A percentile compares a stretch with the other conserved stretches of the same genome.
Evolutionary conservation across 768 basidiomycete genomes (phyloP).

Genomic region (Boletus bicolor): DNA sequence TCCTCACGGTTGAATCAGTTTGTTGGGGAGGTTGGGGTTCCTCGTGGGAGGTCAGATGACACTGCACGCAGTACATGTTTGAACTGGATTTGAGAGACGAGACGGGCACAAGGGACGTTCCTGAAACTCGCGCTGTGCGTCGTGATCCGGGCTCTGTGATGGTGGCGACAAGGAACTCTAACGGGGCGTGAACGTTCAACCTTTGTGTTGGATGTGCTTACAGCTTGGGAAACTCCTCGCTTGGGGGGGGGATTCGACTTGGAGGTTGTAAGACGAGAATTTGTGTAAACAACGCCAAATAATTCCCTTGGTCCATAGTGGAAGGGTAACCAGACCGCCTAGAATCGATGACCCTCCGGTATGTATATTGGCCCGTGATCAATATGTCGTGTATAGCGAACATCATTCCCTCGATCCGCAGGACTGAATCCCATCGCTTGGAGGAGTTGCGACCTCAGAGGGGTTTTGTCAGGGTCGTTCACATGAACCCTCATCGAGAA

Average conservation of each 20-base stretch:
- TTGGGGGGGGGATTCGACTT: not conserved
- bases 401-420: not conserved
- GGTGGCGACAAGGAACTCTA: not conserved
- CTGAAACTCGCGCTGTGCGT: constrained; percentile 10
- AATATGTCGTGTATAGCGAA: not conserved
- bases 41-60: constrained; percentile 16
- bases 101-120: not conserved
- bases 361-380: not conserved
- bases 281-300: constrained; percentile 11
- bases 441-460: not conserved
- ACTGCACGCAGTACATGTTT: not conserved
- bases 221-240: not conserved
- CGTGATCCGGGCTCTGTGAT: constrained; percentile 8
- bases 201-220: not conserved
- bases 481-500: constrained; percentile 16
- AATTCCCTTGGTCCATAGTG: not conserved
- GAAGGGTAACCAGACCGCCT: not conserved
- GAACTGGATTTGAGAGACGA: not conserved
- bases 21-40: not conserved
- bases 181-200: not conserved
- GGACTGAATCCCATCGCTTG: constrained; percentile 1
- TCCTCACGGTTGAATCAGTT: not conserved
- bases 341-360: not conserved
- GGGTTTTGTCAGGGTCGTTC: constrained; percentile 5
- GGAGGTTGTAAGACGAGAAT: not conserved